Base-by-base conservation (phyloP, 164 flowering plant species). In the Warburgia ugandensis region DNA sequence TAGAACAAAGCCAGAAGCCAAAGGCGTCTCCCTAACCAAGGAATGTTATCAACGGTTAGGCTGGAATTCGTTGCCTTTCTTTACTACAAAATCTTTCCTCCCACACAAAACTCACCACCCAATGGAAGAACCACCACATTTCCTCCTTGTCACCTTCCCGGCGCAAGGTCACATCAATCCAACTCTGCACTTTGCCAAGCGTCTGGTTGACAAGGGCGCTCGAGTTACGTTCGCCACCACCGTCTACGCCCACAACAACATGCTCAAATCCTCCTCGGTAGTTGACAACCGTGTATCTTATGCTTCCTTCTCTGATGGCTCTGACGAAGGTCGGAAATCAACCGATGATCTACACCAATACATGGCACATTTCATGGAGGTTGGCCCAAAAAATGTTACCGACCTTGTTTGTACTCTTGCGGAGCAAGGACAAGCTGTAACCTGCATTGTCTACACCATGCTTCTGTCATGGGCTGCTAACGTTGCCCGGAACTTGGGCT, bases 141-240 rank as follows among this genome's bases (percentile, higher is more conserved):
- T 73, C 49, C 54, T 76, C 1, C 8, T 76, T 10, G 44, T 73
- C 0, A 20, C 65, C 3, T 62, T 44, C 45, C 69, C 75, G 0
- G 61, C 56, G 0, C 77, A 70, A 41, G 71, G 80, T 49, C 75
- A 73, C 59, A 36, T 76, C n/a, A 76, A 76, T 59, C 80, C 80
- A 0, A 40, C 63, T 2, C 56, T 76, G 28, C 69, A 70, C 27
- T 55, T 76, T 26, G 71, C 75, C 53, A 68, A 68, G 43, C 66
- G 46, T 36, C 69, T 76, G 14, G 25, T 59, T 0, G 48, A 56
- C 31, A 9, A 23, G 11, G 75, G 71, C 13, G 63, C 59, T 0
- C 54, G n/a, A 62, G 67, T 66, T 52, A 68, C 78, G 33, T 55
- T 71, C 21, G 58, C 56, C 51, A 65, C 71, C 23, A 57, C 48